Evolutionary conservation across 2,329 filamentous ascomycete genomes (phyloP), one percentile per base, ranked within the genome.

Genomic region (Colletotrichum liaoningense): DNA sequence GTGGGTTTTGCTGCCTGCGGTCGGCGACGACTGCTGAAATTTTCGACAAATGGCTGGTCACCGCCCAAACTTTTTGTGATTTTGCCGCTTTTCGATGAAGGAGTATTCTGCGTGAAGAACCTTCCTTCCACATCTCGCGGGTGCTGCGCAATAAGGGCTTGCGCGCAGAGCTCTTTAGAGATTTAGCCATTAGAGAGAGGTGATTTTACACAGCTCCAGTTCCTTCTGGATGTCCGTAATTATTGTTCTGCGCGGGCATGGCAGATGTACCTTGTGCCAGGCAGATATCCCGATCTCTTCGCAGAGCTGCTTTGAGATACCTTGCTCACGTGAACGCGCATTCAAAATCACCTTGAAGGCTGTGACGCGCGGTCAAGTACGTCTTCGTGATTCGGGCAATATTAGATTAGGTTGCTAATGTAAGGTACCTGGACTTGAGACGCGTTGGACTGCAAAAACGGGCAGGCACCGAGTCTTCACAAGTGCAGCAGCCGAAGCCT

Each of bases 31-130:
- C 19, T 19, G 33, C n/a, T 55, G 60, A 73, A 66, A 62, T 22
- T 73, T 70, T 60, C 24, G 26, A n/a, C 22, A 30, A 55, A 63
- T 59, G 67, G 67, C 70, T 63, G 70, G 67, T 70, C 54, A 70
- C 70, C 60, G 70, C 67, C 60, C 46, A 24, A 1, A n/a, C 4
- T n/a, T 7, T 4, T 11, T 14, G 8, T 9, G 24, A 52, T 66
- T 64, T 49, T 73, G 70, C 70, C 70, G 67, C 56, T 65, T 73
- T 49, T 56, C 33, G 12, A 28, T 1, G 63, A 28, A 22, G 54
- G 14, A 52, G 14, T 14, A 19, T 28, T 12, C 14, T 49, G 26
- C 6, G 4, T 7, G 28, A 62, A 42, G 42, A n/a, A 52, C 38
- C 16, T 70, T 60, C 19, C 42, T 28, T 62, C 49, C 46, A 5